phyloP scores from a whole-genome alignment of 2,329 filamentous ascomycete species.

The Huntiella moniliformis region DNA sequence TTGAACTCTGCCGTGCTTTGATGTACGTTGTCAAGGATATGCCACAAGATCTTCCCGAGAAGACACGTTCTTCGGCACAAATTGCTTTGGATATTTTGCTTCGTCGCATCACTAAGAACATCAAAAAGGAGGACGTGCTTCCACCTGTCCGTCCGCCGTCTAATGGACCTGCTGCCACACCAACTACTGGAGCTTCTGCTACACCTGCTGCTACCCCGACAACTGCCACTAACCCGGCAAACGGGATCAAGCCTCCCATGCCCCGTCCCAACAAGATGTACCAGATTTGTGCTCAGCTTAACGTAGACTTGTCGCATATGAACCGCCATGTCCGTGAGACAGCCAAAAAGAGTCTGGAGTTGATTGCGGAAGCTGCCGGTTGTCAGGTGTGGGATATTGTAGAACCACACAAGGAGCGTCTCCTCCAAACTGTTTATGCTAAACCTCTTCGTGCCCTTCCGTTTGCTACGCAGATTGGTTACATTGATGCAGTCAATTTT shows the following conservation, averaged over 20 bases:
- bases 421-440: conserved; percentile 82
- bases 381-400: conserved; percentile 77
- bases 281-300: conserved; percentile 66
- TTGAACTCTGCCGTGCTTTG: conserved; percentile 76
- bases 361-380: conserved; percentile 59
- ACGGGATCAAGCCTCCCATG: conserved; percentile 1
- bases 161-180: background rate
- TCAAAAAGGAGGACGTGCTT: conserved; percentile 59
- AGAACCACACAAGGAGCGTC: conserved; percentile 71
- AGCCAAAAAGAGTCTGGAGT: conserved; percentile 60
- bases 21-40: conserved; percentile 98
- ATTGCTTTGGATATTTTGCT: conserved; percentile 66
- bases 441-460: conserved; percentile 86
- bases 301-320: conserved; percentile 82
- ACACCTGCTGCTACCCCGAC: background rate
- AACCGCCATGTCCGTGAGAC: conserved; percentile 86
- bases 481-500: conserved; percentile 94
- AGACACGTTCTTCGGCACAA: conserved; percentile 67
- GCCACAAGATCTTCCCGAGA: conserved; percentile 80
- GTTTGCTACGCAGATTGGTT: conserved; percentile 90
- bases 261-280: conserved; percentile 26
- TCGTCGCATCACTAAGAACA: conserved; percentile 56
- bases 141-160: conserved; percentile 8
- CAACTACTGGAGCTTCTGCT: background rate
- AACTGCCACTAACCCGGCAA: background rate